A percentile compares a stretch with the other conserved stretches of the same genome.
Conservation (phyloP, 768 basidiomycete species). For the Collybiopsis luxurians region DNA sequence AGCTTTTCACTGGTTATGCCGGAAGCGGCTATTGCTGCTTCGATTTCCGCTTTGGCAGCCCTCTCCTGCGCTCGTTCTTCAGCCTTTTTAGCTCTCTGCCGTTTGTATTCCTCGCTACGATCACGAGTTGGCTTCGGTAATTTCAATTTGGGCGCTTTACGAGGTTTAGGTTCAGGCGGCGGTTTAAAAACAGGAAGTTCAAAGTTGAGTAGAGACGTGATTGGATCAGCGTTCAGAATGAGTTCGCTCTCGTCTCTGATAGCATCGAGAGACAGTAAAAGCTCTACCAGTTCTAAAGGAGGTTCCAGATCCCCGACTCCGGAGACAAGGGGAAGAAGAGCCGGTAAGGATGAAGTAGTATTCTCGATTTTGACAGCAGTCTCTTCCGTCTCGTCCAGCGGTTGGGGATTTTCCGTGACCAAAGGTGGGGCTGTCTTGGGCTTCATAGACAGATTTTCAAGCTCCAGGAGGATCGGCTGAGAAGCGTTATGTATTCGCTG, state of each 20-base stretch:
- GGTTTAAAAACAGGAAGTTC: conserved; percentile 64
- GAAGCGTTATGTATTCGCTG: conserved; percentile 48
- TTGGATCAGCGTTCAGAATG: conserved; percentile 52
- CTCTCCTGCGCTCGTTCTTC: not conserved
- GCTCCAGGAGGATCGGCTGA: conserved; percentile 38
- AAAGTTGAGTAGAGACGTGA: conserved; percentile 66
- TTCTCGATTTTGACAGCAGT: not conserved
- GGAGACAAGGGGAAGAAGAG: conserved; percentile 10
- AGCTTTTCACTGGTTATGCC: conserved; percentile 38
- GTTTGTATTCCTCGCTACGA: conserved; percentile 1
- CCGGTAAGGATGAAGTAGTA: not conserved
- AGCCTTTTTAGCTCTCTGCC: not conserved
- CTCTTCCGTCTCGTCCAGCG: not conserved
- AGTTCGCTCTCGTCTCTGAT: conserved; percentile 55
- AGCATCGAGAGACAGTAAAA: conserved; percentile 50
- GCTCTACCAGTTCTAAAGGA: conserved; percentile 50
- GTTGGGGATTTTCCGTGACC: not conserved
- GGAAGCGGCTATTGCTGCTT: conserved; percentile 37
- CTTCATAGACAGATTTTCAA: conserved; percentile 17
- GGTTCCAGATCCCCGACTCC: conserved; percentile 77
- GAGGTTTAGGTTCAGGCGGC: conserved; percentile 41
- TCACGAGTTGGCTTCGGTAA: not conserved
- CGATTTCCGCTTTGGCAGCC: not conserved
- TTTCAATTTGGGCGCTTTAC: not conserved
- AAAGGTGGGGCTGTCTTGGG: not conserved